A percentile compares a stretch with the other conserved stretches of the same genome.
Evolutionary conservation across 2,329 filamentous ascomycete genomes (phyloP).

Genomic region (Calonectria pauciramosa): DNA sequence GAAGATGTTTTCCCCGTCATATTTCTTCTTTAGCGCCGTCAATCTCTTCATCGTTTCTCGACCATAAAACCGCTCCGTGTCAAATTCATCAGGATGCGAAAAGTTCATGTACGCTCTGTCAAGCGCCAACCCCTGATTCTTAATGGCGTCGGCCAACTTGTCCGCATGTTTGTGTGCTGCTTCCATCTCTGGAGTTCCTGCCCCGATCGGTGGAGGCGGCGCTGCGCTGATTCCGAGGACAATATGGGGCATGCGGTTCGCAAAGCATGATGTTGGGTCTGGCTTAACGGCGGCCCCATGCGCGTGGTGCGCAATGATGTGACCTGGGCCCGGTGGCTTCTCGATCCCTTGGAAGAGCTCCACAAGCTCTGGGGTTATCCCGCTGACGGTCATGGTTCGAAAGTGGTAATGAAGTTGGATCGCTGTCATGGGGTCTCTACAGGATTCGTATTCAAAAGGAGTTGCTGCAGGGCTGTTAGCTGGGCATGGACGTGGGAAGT

Average conservation of each 20-base stretch:
- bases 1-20: constrained; percentile 7
- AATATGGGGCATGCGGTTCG: constrained; percentile 2
- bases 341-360: not conserved
- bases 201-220: not conserved
- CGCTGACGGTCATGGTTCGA: constrained; percentile 5
- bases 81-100: constrained; percentile 1
- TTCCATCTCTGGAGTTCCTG: not conserved
- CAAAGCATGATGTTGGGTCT: not conserved
- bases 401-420: constrained; percentile 7
- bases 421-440: not conserved
- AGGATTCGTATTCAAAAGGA: not conserved
- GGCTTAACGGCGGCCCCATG: constrained; percentile 10
- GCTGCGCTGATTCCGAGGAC: not conserved
- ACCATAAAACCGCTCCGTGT: constrained; percentile 9
- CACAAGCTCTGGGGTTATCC: constrained; percentile 5
- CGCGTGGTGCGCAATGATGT: constrained; percentile 10
- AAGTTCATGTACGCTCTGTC: constrained; percentile 15
- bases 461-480: not conserved
- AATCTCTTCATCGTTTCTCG: not conserved
- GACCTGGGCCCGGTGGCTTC: not conserved
- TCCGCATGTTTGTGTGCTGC: not conserved
- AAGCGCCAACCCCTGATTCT: not conserved
- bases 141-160: not conserved
- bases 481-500: not conserved
- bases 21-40: constrained; percentile 1